Base-by-base conservation (phyloP, 1,139 yeast genomes). In the Geotrichum phurueaensis region DNA sequence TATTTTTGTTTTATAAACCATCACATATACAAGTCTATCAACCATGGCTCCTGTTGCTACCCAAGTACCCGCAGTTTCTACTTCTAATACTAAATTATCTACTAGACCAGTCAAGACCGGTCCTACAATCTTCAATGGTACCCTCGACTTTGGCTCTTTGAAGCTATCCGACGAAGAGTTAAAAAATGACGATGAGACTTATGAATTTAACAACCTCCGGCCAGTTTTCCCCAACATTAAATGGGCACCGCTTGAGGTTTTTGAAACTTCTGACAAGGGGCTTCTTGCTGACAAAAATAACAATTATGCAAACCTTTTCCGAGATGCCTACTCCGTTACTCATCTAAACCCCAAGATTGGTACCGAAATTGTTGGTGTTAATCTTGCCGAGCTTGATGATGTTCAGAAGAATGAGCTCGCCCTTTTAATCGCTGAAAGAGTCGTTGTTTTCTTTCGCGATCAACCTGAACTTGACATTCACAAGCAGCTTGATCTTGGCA, bases 361-460 rank as follows among this genome's bases (percentile, higher is more conserved):
- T n/a, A 77, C 86, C 31, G 88, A 83, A 69, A 75, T 86, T 50
- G 70, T 69, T 29, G 87, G 88, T 22, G 73, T 85, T 53, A 87
- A 85, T 69, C 74, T 86, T 59, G 68, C 62, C 61, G 70, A 64
- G 61, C 65, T 60, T 67, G 72, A 75, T 56, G 79, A 79, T 56
- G 76, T 73, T 13, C 88, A 81, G 52, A 83, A 81, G 69, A 82
- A 85, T 69, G 90, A 86, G 67, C 77, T 86, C 67, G 89, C 90
- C 0, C 76, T 84, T 54, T 75, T 82, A 43, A 85, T 82, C 52
- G 86, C 86, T n/a, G 81, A 84, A 72, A 79, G 88, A 66, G 90
- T 89, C 53, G 85, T 85, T 58, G 84, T 84, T 43, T 81, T 84
- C 12, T 85, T 86, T 73, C 78, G 88, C 69, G 81, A 83, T 64